These are phyloP conservation scores for Arabis hirsuta DNA, from an alignment of 345 rosid genomes.

Conservation along the genomic window DNA sequence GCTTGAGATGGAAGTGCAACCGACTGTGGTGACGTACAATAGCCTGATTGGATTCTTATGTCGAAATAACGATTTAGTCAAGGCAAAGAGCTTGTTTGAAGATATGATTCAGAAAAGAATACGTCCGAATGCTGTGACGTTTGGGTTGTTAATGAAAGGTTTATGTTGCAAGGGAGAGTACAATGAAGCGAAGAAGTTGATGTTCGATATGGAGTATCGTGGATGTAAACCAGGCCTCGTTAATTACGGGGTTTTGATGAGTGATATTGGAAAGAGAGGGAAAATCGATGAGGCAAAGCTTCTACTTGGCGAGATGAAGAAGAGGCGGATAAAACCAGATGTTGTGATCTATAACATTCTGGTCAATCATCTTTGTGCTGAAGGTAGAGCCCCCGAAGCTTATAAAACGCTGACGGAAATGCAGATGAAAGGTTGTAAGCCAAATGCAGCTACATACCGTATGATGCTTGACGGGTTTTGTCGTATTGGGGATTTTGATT, in stretches of 20 bases:
- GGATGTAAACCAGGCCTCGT: conserved; percentile 71
- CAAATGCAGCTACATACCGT: conserved; percentile 88
- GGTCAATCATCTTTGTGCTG: conserved; percentile 73
- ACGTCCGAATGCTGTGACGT: conserved; percentile 61
- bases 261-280: conserved; percentile 82
- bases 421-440: conserved; percentile 77
- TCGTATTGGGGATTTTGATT: conserved; percentile 62
- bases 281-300: conserved; percentile 68
- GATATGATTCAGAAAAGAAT: conserved; percentile 61
- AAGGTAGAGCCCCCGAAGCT: conserved; percentile 61
- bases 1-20: conserved; percentile 73
- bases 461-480: conserved; percentile 87
- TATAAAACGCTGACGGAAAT: conserved; percentile 66
- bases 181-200: conserved; percentile 66
- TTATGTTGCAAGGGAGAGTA: conserved; percentile 62
- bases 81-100: conserved; percentile 57
- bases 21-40: conserved; percentile 70
- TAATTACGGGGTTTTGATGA: conserved; percentile 83
- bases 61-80: conserved; percentile 48
- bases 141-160: conserved; percentile 77
- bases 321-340: conserved; percentile 71
- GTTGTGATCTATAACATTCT: conserved; percentile 78
- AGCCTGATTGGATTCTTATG: conserved; percentile 63
- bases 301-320: conserved; percentile 80
- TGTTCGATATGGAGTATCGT: conserved; percentile 91